These are phyloP conservation scores for Trichosporon sp. DNA, from an alignment of 1,284 basidiomycete genomes.

Conservation along the genomic window DNA sequence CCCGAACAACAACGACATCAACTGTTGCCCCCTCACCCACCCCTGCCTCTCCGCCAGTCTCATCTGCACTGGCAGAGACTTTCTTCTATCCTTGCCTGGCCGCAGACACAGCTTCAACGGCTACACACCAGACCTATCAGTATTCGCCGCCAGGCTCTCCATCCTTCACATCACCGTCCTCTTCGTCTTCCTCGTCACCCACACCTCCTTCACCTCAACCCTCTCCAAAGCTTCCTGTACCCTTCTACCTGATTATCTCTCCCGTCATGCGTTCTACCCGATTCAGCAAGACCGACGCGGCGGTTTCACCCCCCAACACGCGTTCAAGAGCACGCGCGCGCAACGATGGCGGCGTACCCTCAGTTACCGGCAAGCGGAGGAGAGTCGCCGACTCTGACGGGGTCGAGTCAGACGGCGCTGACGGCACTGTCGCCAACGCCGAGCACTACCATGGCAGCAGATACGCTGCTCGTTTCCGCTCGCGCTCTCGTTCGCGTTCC, in stretches of 20 bases:
- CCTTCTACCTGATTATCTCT: background rate
- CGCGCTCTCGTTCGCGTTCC: slow-evolving; percentile 18
- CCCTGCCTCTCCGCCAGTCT: background rate
- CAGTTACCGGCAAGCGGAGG: background rate
- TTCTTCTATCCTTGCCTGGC: background rate
- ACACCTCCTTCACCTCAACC: background rate
- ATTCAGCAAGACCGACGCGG: background rate
- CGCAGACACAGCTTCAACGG: background rate
- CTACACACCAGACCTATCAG: background rate
- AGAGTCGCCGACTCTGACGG: background rate
- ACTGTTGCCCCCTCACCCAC: background rate
- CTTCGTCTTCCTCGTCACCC: background rate
- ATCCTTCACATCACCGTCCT: background rate
- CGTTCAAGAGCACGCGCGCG: slow-evolving; percentile 11
- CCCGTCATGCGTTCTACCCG: slow-evolving; percentile 5
- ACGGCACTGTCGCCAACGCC: background rate
- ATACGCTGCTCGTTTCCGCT: background rate
- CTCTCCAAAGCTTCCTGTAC: background rate
- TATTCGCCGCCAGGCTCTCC: background rate
- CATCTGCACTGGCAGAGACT: background rate
- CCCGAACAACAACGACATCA: background rate
- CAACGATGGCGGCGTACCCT: background rate
- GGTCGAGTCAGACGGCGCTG: background rate
- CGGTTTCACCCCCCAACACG: background rate
- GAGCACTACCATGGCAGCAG: background rate